Base-by-base conservation (phyloP, 495 filamentous ascomycete genomes). In the Cudoniella acicularis region DNA sequence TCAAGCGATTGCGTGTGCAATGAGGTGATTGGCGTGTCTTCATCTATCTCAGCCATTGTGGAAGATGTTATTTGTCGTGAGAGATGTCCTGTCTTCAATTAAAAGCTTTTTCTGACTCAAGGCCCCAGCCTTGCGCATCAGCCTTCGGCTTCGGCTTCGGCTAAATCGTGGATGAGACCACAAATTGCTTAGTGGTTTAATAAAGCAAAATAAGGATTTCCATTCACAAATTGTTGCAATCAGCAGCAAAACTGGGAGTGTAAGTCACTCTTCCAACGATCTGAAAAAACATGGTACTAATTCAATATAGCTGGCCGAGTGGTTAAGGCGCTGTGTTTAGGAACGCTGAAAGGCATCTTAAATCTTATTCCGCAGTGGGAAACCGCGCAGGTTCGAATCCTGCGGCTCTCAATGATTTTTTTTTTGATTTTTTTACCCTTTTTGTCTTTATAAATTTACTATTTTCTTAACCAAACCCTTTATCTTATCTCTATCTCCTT, bases 251-350 rank as follows among this genome's bases (percentile, higher is more conserved):
- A n/a, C n/a, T n/a, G n/a, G n/a, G n/a, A n/a, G n/a, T n/a, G n/a
- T n/a, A n/a, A n/a, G n/a, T n/a, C 13, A 6, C 30, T 36, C 30
- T 6, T 13, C 30, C 30, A 4, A 36, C 30, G 4, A 6, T 36
- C 13, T 4, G 13, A 13, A 36, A 36, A 36, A 22, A 41, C 22
- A 18, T 46, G 42, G 26, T 52, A 56, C 47, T 4, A 20, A 23
- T 4, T 36, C 2, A 56, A 52, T 72, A 67, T 68, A n/a, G n/a
- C 67, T 77, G 73, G 73, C 74, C 73, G 73, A 78, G 76, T 75
- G 75, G 74, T 76, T 74, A 77, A 77, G 75, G 75, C 75, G 75
- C 70, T 72, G 74, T 72, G 72, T 78, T 78, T 77, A 77, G 75
- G 74, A 64, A n/a, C 40, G 61, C 62, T 54, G 49, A 42, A 57